phyloP scores from a whole-genome alignment of 257 asterid species.

The Fraxinus cuspidata region DNA sequence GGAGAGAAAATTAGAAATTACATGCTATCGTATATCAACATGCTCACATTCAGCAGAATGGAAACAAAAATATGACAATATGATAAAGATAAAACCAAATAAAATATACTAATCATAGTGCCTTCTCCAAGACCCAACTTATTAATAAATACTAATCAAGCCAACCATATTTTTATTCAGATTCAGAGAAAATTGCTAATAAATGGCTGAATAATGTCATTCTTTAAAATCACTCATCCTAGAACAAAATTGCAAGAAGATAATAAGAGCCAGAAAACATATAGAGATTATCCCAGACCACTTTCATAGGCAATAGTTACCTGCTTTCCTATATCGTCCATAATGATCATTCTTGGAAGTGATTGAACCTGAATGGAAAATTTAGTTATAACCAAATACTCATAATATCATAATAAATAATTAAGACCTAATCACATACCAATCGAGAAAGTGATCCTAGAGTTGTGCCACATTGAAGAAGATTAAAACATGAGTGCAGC shows the following conservation, averaged over 20 bases:
- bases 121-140: slow-evolving; percentile 2
- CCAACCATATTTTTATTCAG: background rate
- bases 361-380: slow-evolving; percentile 79
- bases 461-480: slow-evolving; percentile 83
- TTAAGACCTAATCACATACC: slow-evolving; percentile 44
- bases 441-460: slow-evolving; percentile 94
- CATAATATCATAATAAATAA: slow-evolving; percentile 9
- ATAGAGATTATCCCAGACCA: slow-evolving; percentile 15
- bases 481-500: slow-evolving; percentile 90
- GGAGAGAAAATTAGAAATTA: background rate
- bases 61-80: background rate
- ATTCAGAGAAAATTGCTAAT: background rate
- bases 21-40: background rate
- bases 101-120: background rate
- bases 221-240: background rate
- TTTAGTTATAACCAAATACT: slow-evolving; percentile 26
- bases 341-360: slow-evolving; percentile 95
- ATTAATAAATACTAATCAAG: slow-evolving; percentile 13
- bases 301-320: slow-evolving; percentile 37
- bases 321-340: slow-evolving; percentile 93
- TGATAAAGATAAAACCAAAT: slow-evolving; percentile 13
- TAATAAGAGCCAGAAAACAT: background rate
- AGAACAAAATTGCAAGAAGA: background rate
- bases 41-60: slow-evolving; percentile 7
- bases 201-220: background rate